These are phyloP conservation scores for Colletotrichum echinochloae DNA, from an alignment of 2,329 filamentous ascomycete species.

Conservation along the genomic window DNA sequence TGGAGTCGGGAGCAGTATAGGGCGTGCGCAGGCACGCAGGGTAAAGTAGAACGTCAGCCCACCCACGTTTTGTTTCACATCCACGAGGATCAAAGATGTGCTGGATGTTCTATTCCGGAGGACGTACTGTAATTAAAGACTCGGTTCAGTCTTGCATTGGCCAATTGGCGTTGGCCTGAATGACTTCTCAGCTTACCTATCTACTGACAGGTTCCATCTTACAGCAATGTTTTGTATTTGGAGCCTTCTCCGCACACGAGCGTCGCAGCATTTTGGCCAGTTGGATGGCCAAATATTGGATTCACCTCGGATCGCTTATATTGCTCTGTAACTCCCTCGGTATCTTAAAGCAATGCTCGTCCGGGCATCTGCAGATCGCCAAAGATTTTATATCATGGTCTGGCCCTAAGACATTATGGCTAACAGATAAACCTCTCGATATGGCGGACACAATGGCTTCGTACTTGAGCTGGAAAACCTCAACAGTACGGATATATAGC, in stretches of 20 bases:
- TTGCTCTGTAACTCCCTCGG: not conserved
- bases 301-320: not conserved
- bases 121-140: not conserved
- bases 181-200: not conserved
- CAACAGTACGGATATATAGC: not conserved
- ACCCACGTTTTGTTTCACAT: not conserved
- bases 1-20: not conserved
- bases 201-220: not conserved
- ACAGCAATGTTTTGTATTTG: slow-evolving; percentile 11
- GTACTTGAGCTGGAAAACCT: not conserved
- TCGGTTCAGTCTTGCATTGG: not conserved
- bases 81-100: not conserved
- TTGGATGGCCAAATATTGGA: not conserved
- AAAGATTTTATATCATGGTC: not conserved
- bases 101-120: not conserved
- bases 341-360: not conserved
- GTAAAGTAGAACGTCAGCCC: not conserved
- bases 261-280: not conserved
- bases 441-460: too few species aligned
- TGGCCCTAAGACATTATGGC: not conserved
- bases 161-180: slow-evolving; percentile 1
- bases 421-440: not conserved
- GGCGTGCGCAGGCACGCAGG: slow-evolving; percentile 7
- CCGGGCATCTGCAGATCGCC: not conserved
- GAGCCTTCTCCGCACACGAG: slow-evolving; percentile 16